These are phyloP conservation scores for Diaporthe sp. DNA, from an alignment of 2,329 filamentous ascomycete genomes.

Conservation along the genomic window DNA sequence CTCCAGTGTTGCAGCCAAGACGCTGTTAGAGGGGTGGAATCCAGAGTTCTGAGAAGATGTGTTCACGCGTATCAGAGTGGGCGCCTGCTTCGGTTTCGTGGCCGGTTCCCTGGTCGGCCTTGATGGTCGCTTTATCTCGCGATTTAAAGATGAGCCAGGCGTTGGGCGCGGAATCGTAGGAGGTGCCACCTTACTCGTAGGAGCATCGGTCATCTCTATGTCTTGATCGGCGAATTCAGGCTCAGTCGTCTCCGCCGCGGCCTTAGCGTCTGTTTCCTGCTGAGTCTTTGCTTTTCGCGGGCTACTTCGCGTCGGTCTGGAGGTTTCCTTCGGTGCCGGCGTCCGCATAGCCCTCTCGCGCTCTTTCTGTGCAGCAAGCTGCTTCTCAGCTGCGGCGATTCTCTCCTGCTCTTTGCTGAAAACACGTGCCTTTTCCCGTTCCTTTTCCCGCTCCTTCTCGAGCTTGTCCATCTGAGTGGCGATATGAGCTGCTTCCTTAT, in stretches of 20 bases:
- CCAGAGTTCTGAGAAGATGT: conserved; percentile 74
- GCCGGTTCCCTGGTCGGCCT: conserved; percentile 73
- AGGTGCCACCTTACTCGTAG: conserved; percentile 67
- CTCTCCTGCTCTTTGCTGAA: conserved; percentile 72
- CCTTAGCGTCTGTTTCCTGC: conserved; percentile 49
- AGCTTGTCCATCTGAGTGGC: conserved; percentile 74
- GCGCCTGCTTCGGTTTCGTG: conserved; percentile 74
- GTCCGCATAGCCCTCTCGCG: conserved; percentile 57
- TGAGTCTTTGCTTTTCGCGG: conserved; percentile 64
- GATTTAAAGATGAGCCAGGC: conserved; percentile 63
- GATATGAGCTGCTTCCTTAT: conserved; percentile 73
- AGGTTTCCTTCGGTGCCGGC: conserved; percentile 55
- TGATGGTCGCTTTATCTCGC: conserved; percentile 70
- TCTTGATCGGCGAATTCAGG: conserved; percentile 58
- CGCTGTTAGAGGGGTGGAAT: conserved; percentile 70
- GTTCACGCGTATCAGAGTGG: conserved; percentile 80
- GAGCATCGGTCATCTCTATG: conserved; percentile 69
- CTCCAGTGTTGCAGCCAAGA: conserved; percentile 70
- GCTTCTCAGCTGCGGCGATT: conserved; percentile 64
- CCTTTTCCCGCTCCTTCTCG: conserved; percentile 78
- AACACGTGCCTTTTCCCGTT: conserved; percentile 75
- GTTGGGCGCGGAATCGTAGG: conserved; percentile 70
- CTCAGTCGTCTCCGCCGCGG: conserved; percentile 49
- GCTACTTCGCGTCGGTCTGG: conserved; percentile 63
- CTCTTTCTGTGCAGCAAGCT: conserved; percentile 67